phyloP scores from a whole-genome alignment of 371 early-diverging fungal species.

The Mortierella sp. region DNA sequence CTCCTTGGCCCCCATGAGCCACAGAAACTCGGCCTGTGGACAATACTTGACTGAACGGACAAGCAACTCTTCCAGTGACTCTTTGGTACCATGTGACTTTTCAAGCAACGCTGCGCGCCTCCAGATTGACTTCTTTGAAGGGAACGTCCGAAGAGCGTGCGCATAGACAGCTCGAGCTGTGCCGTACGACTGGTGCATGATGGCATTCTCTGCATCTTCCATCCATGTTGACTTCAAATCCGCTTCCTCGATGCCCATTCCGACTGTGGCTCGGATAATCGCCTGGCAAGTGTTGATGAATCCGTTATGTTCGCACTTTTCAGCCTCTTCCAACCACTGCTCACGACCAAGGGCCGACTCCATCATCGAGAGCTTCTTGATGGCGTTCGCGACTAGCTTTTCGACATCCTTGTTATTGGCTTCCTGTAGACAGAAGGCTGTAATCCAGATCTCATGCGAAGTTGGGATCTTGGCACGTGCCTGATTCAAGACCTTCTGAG shows the following conservation, averaged over 20 bases:
- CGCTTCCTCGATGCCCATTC: constrained; percentile 83
- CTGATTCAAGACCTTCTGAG: constrained; percentile 88
- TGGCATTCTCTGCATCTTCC: constrained; percentile 88
- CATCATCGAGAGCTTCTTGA: constrained; percentile 70
- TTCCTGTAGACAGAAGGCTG: constrained; percentile 94
- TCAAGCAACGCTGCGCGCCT: constrained; percentile 89
- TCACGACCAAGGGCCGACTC: constrained; percentile 85
- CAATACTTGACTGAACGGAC: constrained; percentile 88
- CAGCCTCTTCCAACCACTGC: constrained; percentile 93
- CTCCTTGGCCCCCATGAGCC: constrained; percentile 97
- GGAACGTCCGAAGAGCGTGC: constrained; percentile 81
- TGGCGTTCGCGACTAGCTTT: constrained; percentile 78
- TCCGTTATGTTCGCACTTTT: constrained; percentile 84
- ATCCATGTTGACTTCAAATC: constrained; percentile 87
- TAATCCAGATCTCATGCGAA: constrained; percentile 95
- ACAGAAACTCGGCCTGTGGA: constrained; percentile 93
- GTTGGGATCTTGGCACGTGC: constrained; percentile 90
- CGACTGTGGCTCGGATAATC: constrained; percentile 84
- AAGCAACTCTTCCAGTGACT: constrained; percentile 82
- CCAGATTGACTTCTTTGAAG: constrained; percentile 88
- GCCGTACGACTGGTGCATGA: constrained; percentile 71
- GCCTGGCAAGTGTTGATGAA: constrained; percentile 83
- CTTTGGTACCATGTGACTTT: constrained; percentile 84
- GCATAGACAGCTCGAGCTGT: constrained; percentile 93
- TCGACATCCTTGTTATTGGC: constrained; percentile 74